Evolutionary conservation across 169 alveolate species (phyloP), one percentile per base, ranked within the genome.

Genomic region (Cryptosporidium muris): DNA sequence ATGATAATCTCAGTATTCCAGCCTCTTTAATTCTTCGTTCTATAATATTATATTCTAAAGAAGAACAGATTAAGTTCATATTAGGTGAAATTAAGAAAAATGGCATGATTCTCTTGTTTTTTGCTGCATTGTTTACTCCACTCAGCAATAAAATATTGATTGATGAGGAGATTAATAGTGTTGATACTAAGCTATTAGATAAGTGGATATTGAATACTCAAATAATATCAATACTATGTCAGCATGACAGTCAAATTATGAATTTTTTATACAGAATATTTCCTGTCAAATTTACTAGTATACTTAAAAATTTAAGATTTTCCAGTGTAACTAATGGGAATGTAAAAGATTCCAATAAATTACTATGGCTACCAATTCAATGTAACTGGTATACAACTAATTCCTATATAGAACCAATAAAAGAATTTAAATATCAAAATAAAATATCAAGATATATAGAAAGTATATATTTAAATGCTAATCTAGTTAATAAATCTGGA

Each of bases 361-460:
- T 74, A 60, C 68, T 68, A 40, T 74, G 85, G 85, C 60, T 74
- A 47, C 85, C 85, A 11, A n/a, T n/a, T 40, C 43, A 42, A 58
- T 74, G 85, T 43, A 62, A 51, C 43, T 74, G 85, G 85, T 74
- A 74, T 74, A 34, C 54, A 25, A 74, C 49, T 38, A 74, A 43
- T 54, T 58, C 85, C 25, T 58, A 74, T 60, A 54, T 74, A 12
- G 45, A 43, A 12, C 42, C 45, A 36, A 62, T 25, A 11, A 68
- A 58, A 11, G 47, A 34, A 4, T 34, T 34, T 60, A 9, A 9
- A 9, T 9, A 49, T 9, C 8, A 12, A 49, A 49, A 49, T 49
- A 8, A 49, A 49, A 49, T 49, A 9, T 12, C 0, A 49, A 49
- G 12, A 49, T 9, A 49, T 12, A 49, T 9, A 49, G 12, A 9